Evolutionary conservation across 2,329 filamentous ascomycete genomes (phyloP), one percentile per base, ranked within the genome.

Genomic region (Diaporthe ampelina): DNA sequence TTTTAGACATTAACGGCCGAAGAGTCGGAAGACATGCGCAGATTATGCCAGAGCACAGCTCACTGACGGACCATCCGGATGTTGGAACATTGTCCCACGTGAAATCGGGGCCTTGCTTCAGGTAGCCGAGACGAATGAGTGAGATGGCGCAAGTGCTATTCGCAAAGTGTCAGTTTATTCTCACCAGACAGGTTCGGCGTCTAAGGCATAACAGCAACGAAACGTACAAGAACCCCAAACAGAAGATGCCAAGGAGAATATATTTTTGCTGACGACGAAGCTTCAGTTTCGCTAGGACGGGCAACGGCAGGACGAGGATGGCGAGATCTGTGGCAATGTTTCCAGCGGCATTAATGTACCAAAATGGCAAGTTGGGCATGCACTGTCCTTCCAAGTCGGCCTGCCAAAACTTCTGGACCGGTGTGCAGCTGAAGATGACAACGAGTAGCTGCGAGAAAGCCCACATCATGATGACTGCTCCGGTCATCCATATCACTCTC

Each of bases 161-260:
- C 13, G 11, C 40, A 15, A 63, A 54, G 40, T 15, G 71, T 71
- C 37, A 37, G 17, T 13, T 40, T 15, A 2, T 7, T 1, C 0
- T 21, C 15, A 24, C 11, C 45, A 32, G 8, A 26, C 4, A 21
- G 10, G 6, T 24, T 26, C 10, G 21, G 4, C 4, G 15, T 40
- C 26, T 13, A 54, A 3, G 29, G 37, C 8, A 15, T 13, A 8
- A 3, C 3, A 26, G 15, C 1, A 4, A 9, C n/a, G 10, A 9
- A 8, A 81, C 82, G 77, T 70, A 84, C 83, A 85, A 84, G 73
- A 85, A 84, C 19, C 83, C 82, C 4, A 84, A 77, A 67, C 81
- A 81, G 70, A 85, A 85, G 58, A 85, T 81, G 9, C 79, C 81
- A 1, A 84, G 78, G 9, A 85, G 78, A 4, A 81, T 77, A 8